Evolutionary conservation across 805 yeast genomes (phyloP).

Genomic region (Saccharomycopsis capsularis): DNA sequence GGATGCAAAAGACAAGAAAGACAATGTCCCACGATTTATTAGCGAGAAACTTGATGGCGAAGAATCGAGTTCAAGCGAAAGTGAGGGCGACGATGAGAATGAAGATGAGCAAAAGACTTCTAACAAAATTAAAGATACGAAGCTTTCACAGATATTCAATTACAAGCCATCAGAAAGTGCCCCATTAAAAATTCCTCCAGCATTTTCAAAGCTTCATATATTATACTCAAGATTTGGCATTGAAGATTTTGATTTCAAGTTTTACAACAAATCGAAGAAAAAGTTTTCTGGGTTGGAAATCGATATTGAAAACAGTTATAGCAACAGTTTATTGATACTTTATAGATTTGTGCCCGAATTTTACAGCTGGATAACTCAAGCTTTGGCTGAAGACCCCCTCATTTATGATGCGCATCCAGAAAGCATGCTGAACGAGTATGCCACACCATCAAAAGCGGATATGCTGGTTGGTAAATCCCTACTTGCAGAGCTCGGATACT

Average conservation of each 20-base stretch:
- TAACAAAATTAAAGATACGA: slow-evolving; percentile 11
- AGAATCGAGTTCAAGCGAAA: slow-evolving; percentile 27
- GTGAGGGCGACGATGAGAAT: slow-evolving; percentile 11
- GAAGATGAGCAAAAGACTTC: slow-evolving; percentile 5
- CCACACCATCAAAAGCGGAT: neutral
- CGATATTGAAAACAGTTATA: slow-evolving; percentile 69
- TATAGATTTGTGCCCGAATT: slow-evolving; percentile 71
- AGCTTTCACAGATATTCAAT: slow-evolving; percentile 9
- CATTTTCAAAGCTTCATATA: slow-evolving; percentile 68
- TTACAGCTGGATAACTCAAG: slow-evolving; percentile 54
- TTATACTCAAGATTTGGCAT: slow-evolving; percentile 87
- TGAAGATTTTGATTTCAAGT: slow-evolving; percentile 85
- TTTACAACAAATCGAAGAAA: slow-evolving; percentile 58
- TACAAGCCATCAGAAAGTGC: slow-evolving; percentile 9
- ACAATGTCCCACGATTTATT: slow-evolving; percentile 45
- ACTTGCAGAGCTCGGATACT: slow-evolving; percentile 76
- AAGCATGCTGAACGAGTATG: slow-evolving; percentile 29
- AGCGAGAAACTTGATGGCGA: slow-evolving; percentile 41
- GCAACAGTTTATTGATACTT: slow-evolving; percentile 73
- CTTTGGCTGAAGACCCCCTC: slow-evolving; percentile 48
- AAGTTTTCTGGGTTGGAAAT: slow-evolving; percentile 80
- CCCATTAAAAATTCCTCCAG: slow-evolving; percentile 45
- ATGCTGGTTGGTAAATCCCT: slow-evolving; percentile 35
- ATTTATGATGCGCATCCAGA: slow-evolving; percentile 27
- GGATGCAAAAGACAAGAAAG: slow-evolving; percentile 29